A percentile compares a stretch with the other conserved stretches of the same genome.
phyloP scores from a whole-genome alignment of 768 basidiomycete genomes.

The Leucocoprinus leucothites region DNA sequence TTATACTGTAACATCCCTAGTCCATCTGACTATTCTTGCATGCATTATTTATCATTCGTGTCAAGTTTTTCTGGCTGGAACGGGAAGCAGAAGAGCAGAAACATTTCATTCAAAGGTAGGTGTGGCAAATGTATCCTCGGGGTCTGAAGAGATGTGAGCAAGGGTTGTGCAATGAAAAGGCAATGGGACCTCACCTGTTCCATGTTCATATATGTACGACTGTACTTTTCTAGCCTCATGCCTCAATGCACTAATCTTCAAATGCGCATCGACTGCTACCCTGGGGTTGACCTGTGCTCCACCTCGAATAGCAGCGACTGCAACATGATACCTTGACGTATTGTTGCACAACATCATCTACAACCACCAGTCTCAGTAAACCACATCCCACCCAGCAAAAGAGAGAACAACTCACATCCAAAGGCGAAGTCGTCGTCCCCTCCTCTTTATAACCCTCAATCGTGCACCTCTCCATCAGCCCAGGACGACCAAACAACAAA shows the following conservation, averaged over 20 bases:
- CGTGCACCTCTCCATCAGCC: constrained; percentile 54
- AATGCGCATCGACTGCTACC: constrained; percentile 58
- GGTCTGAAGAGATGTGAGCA: constrained; percentile 27
- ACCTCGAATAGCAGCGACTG: constrained; percentile 55
- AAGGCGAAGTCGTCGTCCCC: constrained; percentile 82
- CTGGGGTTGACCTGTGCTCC: constrained; percentile 49
- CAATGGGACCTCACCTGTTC: constrained; percentile 41
- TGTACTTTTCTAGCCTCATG: constrained; percentile 61
- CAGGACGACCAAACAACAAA: constrained; percentile 55
- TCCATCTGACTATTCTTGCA: neutral
- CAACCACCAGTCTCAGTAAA: neutral
- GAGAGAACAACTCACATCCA: constrained; percentile 46
- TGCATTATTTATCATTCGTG: too few relatives aligned
- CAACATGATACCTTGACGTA: constrained; percentile 67
- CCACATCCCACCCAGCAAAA: neutral
- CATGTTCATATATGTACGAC: constrained; percentile 57
- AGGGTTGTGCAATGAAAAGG: neutral
- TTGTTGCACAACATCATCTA: constrained; percentile 76
- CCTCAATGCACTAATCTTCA: constrained; percentile 51
- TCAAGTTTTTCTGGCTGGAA: too few relatives aligned
- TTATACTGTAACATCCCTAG: neutral
- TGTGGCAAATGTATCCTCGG: constrained; percentile 41
- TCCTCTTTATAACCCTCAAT: constrained; percentile 69
- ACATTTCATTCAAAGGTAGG: constrained; percentile 37
- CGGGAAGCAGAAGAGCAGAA: too few relatives aligned